Evolutionary conservation across 1,139 yeast species (phyloP).

Genomic region (Protomyces arabidopsidicola): DNA sequence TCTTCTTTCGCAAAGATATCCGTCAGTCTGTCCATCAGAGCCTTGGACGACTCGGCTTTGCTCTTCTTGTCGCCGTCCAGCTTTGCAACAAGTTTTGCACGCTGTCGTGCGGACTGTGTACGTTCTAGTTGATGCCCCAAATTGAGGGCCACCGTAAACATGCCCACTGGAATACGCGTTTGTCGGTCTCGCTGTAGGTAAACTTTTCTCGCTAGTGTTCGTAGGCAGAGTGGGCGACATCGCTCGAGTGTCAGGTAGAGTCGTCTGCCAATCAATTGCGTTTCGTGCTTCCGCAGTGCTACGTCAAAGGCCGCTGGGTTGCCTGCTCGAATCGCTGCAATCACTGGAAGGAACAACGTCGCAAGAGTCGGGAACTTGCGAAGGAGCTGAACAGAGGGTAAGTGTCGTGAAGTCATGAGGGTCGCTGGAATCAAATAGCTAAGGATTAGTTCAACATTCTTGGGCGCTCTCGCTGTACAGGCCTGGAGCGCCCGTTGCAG

Average conservation of each 20-base stretch:
- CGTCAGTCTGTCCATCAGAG: neutral
- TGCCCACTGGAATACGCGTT: conserved; percentile 48
- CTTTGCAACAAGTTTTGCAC: neutral
- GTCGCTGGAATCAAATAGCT: conserved; percentile 42
- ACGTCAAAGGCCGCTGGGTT: conserved; percentile 50
- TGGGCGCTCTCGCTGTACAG: conserved; percentile 35
- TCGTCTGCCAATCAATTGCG: conserved; percentile 54
- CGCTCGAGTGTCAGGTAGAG: conserved; percentile 59
- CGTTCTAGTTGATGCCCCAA: conserved; percentile 34
- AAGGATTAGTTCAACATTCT: conserved; percentile 36
- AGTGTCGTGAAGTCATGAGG: conserved; percentile 37
- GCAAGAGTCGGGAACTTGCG: conserved; percentile 46
- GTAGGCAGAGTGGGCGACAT: conserved; percentile 49
- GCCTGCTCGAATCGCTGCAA: conserved; percentile 53
- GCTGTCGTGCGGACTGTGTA: neutral
- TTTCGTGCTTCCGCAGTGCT: conserved; percentile 47
- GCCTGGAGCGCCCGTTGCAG: conserved; percentile 49
- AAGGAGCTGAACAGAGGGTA: conserved; percentile 47
- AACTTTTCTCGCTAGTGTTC: conserved; percentile 49
- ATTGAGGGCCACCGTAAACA: conserved; percentile 49
- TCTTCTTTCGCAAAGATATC: neutral
- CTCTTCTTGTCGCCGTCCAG: neutral
- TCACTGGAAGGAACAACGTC: conserved; percentile 49
- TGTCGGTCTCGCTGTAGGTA: conserved; percentile 38
- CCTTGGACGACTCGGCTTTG: neutral